These are phyloP conservation scores for Malassezia equina DNA, from an alignment of 1,284 basidiomycete species.

Conservation along the genomic window DNA sequence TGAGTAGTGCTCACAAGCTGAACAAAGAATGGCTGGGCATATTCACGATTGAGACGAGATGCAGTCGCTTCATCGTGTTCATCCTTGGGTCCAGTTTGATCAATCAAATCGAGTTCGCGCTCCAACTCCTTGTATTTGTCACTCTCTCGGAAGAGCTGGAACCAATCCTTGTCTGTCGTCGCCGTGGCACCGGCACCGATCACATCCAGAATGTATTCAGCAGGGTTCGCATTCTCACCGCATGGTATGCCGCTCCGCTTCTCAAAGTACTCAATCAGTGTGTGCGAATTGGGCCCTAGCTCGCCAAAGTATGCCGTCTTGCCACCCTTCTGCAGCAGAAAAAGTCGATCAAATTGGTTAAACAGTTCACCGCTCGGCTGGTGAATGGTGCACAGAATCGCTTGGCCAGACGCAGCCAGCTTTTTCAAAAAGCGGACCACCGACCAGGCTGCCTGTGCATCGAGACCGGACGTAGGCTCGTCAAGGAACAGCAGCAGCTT, in stretches of 20 bases:
- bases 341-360: conserved; percentile 31
- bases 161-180: conserved; percentile 36
- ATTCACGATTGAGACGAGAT: conserved; percentile 33
- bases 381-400: conserved; percentile 49
- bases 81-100: not conserved
- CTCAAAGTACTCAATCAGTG: conserved; percentile 63
- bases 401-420: conserved; percentile 41
- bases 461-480: conserved; percentile 39
- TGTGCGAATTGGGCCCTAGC: conserved; percentile 56
- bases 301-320: conserved; percentile 56
- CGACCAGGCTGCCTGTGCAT: conserved; percentile 25
- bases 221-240: conserved; percentile 28
- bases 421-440: conserved; percentile 45
- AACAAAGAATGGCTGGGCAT: conserved; percentile 27
- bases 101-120: conserved; percentile 18
- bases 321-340: conserved; percentile 33
- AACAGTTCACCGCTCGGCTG: conserved; percentile 45
- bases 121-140: conserved; percentile 21
- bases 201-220: conserved; percentile 40
- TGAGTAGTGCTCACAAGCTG: conserved; percentile 36
- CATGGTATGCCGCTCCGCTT: conserved; percentile 54
- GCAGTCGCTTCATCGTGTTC: not conserved
- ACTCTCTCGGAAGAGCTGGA: conserved; percentile 28
- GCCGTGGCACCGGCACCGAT: conserved; percentile 39
- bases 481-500: conserved; percentile 40